Conservation (phyloP, 1,139 yeast genomes). For the Geotrichum citri-aurantii region DNA sequence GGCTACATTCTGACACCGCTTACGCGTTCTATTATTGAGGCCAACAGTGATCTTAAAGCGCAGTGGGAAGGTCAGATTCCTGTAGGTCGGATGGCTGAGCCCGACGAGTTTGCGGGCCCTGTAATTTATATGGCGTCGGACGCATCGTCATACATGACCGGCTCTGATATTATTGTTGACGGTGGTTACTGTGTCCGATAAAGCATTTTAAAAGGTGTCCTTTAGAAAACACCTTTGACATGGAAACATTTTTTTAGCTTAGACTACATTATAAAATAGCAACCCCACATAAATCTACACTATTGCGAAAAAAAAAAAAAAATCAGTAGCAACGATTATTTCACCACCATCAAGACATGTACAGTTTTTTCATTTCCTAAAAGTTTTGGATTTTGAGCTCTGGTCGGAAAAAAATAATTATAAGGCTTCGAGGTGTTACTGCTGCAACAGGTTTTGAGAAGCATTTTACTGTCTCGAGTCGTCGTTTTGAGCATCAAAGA, state of each 20-base stretch:
- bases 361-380: too few species aligned
- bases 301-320: background rate
- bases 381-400: too few species aligned
- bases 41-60: slow-evolving; percentile 46
- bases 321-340: too few species aligned
- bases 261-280: background rate
- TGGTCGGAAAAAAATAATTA: too few species aligned
- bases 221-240: too few species aligned
- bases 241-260: background rate
- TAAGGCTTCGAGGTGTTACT: too few species aligned
- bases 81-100: slow-evolving; percentile 71
- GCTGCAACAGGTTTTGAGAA: too few species aligned
- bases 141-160: slow-evolving; percentile 79
- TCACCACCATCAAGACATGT: too few species aligned
- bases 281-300: background rate
- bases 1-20: slow-evolving; percentile 72
- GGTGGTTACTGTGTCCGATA: slow-evolving; percentile 71
- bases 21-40: slow-evolving; percentile 52
- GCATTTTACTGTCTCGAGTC: too few species aligned
- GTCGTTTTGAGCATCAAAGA: too few species aligned
- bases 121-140: slow-evolving; percentile 64
- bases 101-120: slow-evolving; percentile 75
- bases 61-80: slow-evolving; percentile 66
- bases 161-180: slow-evolving; percentile 71
- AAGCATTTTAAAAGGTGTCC: background rate